Percentiles rank a stretch among this genome's conserved stretches.
phyloP scores from a whole-genome alignment of 768 basidiomycete species.

The Crucibulum laeve region DNA sequence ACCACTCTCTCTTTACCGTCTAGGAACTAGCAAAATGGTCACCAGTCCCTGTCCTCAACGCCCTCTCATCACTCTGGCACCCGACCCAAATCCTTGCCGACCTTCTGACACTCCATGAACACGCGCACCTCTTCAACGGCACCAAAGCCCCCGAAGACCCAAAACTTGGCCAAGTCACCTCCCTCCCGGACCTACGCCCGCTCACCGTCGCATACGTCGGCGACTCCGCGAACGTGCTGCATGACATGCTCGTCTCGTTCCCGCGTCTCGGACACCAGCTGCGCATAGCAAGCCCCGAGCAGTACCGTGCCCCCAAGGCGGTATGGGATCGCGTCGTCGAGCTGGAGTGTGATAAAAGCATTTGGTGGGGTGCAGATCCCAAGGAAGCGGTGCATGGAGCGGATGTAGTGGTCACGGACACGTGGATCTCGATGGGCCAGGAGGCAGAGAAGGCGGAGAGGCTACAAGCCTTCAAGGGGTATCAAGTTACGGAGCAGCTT shows the following conservation, averaged over 20 bases:
- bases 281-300: conserved; percentile 75
- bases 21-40: conserved; percentile 91
- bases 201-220: conserved; percentile 93
- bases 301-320: conserved; percentile 63
- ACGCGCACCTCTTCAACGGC: conserved; percentile 47
- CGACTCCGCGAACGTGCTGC: conserved; percentile 91
- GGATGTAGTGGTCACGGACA: conserved; percentile 96
- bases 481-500: conserved; percentile 89
- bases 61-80: conserved; percentile 93
- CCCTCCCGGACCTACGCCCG: conserved; percentile 56
- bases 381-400: conserved; percentile 85
- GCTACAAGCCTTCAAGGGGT: conserved; percentile 82
- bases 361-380: conserved; percentile 76
- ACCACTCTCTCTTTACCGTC: conserved; percentile 1
- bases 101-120: conserved; percentile 83
- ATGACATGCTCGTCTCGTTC: conserved; percentile 95
- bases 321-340: conserved; percentile 84
- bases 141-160: conserved; percentile 11
- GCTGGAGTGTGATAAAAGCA: conserved; percentile 66
- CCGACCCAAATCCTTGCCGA: conserved; percentile 96
- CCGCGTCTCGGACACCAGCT: conserved; percentile 88
- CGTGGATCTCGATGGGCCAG: conserved; percentile 99
- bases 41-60: conserved; percentile 92
- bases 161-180: conserved; percentile 11
- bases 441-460: conserved; percentile 90